Evolutionary conservation across 2,329 filamentous ascomycete genomes (phyloP).

Genomic region (Neonectria neomacrospora): DNA sequence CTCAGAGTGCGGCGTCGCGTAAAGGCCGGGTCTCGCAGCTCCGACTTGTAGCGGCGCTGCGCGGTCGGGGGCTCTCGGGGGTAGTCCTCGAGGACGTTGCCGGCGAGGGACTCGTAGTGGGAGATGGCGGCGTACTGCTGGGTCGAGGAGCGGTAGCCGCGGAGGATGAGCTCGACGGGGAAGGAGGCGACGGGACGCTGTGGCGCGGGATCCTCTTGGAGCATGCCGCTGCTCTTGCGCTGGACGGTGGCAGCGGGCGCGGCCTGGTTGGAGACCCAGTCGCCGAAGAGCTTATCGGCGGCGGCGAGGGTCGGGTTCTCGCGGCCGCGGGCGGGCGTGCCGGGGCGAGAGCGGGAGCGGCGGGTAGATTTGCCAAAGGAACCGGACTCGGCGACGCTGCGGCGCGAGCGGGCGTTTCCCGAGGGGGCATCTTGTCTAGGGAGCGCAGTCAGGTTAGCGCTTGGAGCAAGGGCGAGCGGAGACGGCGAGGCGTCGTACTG

Average conservation of each 20-base stretch:
- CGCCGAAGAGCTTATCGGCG: constrained; percentile 70
- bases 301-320: constrained; percentile 72
- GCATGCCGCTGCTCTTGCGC: constrained; percentile 52
- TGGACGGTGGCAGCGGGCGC: constrained; percentile 43
- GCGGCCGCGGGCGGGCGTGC: constrained; percentile 64
- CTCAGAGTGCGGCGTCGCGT: constrained; percentile 74
- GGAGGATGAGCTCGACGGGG: constrained; percentile 81
- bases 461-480: neutral
- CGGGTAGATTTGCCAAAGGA: constrained; percentile 75
- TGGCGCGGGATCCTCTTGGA: constrained; percentile 55
- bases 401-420: constrained; percentile 60
- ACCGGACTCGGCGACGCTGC: constrained; percentile 68
- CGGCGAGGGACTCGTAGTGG: constrained; percentile 88
- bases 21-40: constrained; percentile 78
- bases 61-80: constrained; percentile 82
- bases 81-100: constrained; percentile 92
- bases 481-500: constrained; percentile 58
- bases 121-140: constrained; percentile 88
- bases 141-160: constrained; percentile 76
- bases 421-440: constrained; percentile 64
- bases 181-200: constrained; percentile 52
- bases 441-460: constrained; percentile 19
- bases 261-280: constrained; percentile 65
- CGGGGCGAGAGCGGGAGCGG: constrained; percentile 70
- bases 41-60: constrained; percentile 76